These are phyloP conservation scores for Penicillium sclerotigenum DNA, from an alignment of 2,329 filamentous ascomycete species.

Conservation along the genomic window DNA sequence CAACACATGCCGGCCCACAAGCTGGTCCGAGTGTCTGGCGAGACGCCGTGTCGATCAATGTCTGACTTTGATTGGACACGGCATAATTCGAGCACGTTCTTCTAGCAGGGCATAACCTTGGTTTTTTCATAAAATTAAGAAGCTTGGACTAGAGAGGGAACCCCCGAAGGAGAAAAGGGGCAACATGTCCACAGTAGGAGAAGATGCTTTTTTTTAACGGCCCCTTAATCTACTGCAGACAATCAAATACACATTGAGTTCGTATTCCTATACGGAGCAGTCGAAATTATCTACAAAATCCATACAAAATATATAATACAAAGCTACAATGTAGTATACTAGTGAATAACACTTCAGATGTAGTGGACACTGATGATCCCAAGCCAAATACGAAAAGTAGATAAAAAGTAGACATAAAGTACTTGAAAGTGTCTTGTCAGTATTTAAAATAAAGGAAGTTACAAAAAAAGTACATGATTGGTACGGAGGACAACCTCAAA, in stretches of 20 bases:
- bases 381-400: background rate
- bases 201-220: background rate
- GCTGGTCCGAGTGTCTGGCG: slow-evolving; percentile 15
- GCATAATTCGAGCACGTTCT: slow-evolving; percentile 8
- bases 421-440: background rate
- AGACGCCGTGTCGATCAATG: slow-evolving; percentile 6
- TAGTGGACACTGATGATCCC: background rate
- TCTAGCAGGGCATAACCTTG: background rate
- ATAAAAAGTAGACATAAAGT: background rate
- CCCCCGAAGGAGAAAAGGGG: slow-evolving; percentile 7
- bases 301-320: background rate
- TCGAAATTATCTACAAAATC: background rate
- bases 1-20: slow-evolving; percentile 12
- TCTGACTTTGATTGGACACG: slow-evolving; percentile 12
- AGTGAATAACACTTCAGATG: background rate
- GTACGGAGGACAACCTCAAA: background rate
- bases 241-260: background rate
- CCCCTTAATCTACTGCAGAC: slow-evolving; percentile 8
- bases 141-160: slow-evolving; percentile 1
- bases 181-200: background rate
- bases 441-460: background rate
- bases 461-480: background rate
- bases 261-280: background rate
- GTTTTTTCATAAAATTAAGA: background rate
- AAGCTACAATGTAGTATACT: background rate